These are phyloP conservation scores for Butyriboletus loyo DNA, from an alignment of 768 basidiomycete species.

Conservation along the genomic window DNA sequence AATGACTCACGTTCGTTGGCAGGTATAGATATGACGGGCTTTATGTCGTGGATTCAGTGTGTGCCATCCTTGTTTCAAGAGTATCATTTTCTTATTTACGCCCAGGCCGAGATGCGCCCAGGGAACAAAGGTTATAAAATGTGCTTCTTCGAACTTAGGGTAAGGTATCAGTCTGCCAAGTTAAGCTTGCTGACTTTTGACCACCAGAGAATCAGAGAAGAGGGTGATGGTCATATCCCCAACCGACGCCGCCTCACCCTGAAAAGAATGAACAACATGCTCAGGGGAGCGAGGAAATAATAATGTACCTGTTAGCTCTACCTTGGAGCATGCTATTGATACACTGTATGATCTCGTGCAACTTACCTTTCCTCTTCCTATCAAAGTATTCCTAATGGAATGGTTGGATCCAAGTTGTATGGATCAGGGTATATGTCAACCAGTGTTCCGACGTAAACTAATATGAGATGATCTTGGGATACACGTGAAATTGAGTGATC, in stretches of 20 bases:
- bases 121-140: slow-evolving; percentile 24
- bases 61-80: neutral
- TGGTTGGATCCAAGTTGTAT: slow-evolving; percentile 4
- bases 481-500: slow-evolving; percentile 7
- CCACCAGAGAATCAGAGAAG: slow-evolving; percentile 24
- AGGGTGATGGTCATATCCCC: slow-evolving; percentile 18
- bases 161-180: neutral
- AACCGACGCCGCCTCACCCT: slow-evolving; percentile 16
- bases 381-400: neutral
- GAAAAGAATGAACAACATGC: slow-evolving; percentile 13
- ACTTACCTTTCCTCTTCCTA: neutral
- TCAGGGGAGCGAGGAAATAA: neutral
- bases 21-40: slow-evolving; percentile 35
- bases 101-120: slow-evolving; percentile 10
- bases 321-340: slow-evolving; percentile 7
- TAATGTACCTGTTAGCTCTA: neutral
- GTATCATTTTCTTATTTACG: slow-evolving; percentile 3
- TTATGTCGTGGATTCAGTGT: slow-evolving; percentile 27
- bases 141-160: slow-evolving; percentile 32
- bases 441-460: slow-evolving; percentile 11
- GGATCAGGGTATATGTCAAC: slow-evolving; percentile 16
- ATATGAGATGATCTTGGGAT: slow-evolving; percentile 7
- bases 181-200: neutral
- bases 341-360: neutral
- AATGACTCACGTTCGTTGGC: neutral